Evolutionary conservation across 148 eudicot species (phyloP), one percentile per base, ranked within the genome.

Genomic region (Vaccinium myrtillus): DNA sequence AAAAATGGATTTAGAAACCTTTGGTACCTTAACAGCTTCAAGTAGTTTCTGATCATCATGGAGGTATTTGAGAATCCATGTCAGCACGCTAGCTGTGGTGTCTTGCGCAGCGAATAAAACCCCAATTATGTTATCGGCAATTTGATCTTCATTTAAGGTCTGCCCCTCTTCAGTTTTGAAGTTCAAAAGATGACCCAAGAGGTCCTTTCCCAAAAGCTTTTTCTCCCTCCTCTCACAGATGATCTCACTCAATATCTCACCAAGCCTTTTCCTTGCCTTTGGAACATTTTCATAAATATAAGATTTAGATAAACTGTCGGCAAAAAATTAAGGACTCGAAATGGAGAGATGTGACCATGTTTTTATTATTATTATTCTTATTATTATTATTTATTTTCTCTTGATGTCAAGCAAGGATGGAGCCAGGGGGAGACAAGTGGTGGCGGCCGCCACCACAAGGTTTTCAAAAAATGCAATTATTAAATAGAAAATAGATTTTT

Each of bases 91-190:
- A 13, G 99, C 98, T 25, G 98, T 92, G 25, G 99, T 96, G 75
- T 96, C 99, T 86, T 94, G 99, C 54, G 98, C 98, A 32, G 98
- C 98, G 76, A 95, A 95, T 8, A 96, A 84, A 30, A 96, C 95
- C 70, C 98, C 98, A 46, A 96, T 91, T 55, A 96, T 85, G 83
- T 94, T 96, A 77, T 96, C 98, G 0, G 91, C 84, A 21, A 94
- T 91, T 85, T 96, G 91, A 59, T 91, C 90, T 67, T 92, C 94
- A 0, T 79, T 91, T 63, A 96, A 88, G 0, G 86, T 87, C 80
- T 86, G 86, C 46, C 92, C 95, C 48, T 90, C 84, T 79, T 91
- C 92, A 54, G 91, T 91, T 84, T 77, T 93, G 87, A 86, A 94
- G 86, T 89, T 93, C 84, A 96, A 78, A 21, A 96, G 84, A 80